phyloP scores from a whole-genome alignment of 192 early-diverging fungal species.

The Ambispora gerdemannii region DNA sequence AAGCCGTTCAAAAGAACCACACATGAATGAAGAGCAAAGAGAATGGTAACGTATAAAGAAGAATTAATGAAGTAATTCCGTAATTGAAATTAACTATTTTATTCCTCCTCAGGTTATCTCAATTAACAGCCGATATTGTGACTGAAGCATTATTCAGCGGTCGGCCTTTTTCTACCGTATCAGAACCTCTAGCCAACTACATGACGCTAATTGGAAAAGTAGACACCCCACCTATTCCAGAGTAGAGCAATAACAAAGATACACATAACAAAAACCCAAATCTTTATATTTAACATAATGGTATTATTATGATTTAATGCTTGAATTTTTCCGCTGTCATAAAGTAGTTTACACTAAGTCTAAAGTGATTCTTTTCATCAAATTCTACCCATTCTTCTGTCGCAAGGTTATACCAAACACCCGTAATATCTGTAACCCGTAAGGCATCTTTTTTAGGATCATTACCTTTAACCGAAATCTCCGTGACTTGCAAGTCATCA shows the following conservation, averaged over 20 bases:
- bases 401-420: conserved; percentile 28
- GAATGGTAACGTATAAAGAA: too few relatives aligned
- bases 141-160: conserved; percentile 45
- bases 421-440: conserved; percentile 43
- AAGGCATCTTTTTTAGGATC: too few relatives aligned
- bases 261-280: too few relatives aligned
- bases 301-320: too few relatives aligned
- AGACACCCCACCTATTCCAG: too few relatives aligned
- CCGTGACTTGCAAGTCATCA: conserved; percentile 50
- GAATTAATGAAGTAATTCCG: too few relatives aligned
- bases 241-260: too few relatives aligned
- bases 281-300: too few relatives aligned
- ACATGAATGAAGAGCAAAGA: conserved; percentile 36
- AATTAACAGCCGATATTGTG: conserved; percentile 46
- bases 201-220: conserved; percentile 6
- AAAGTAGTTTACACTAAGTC: conserved; percentile 47
- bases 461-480: too few relatives aligned
- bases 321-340: too few relatives aligned
- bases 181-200: conserved; percentile 26
- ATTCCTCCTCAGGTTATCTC: conserved; percentile 35
- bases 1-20: conserved; percentile 37
- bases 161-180: conserved; percentile 33
- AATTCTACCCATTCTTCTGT: conserved; percentile 20
- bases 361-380: conserved; percentile 29
- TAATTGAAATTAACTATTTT: too few relatives aligned